Evolutionary conservation across 495 filamentous ascomycete genomes (phyloP), one percentile per base, ranked within the genome.

Genomic region (Hypoxylon lienhwacheense): DNA sequence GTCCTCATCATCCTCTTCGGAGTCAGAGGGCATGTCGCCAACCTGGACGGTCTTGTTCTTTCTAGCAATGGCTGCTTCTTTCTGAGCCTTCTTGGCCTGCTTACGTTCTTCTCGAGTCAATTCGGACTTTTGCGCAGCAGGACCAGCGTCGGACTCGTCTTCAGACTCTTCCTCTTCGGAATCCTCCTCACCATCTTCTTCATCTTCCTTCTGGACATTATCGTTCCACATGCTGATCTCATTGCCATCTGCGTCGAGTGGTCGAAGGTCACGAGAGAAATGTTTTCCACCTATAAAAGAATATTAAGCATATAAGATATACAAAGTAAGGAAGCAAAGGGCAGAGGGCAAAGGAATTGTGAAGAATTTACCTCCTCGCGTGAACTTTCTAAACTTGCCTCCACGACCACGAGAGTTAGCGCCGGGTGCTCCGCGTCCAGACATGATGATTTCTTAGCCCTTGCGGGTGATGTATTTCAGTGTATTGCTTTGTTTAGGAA

Each of bases 371-470:
- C 91, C 90, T 77, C 93, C 93, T 73, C 93, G 81, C 47, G 86
- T 88, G 53, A 87, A 90, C 77, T 98, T 98, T 73, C 81, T 86
- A 70, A 91, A 96, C 74, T 97, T 98, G 70, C 90, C 89, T 59
- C 87, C 90, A 61, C 91, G 85, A 63, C 89, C 89, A 65, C 85
- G 76, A 43, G 79, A 74, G 65, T 69, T 75, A 37, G 64, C 67
- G 17, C 74, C 78, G 29, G 77, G 72, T 35, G 68, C 66, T 66
- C 70, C 79, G 55, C 85, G 78, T 61, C 81, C 74, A 64, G 85
- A 76, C 86, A 90, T 91, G 51, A 56, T 72, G 42, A 45, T 48
- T 51, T 21, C 41, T 26, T 17, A 49, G 46, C 29, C 28, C 40
- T 58, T 37, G 19, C 32, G 34, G 29, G 29, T 7, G 19, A 53